Conservation (phyloP, 1,284 basidiomycete species). For the Trichosporon coremiiforme region DNA sequence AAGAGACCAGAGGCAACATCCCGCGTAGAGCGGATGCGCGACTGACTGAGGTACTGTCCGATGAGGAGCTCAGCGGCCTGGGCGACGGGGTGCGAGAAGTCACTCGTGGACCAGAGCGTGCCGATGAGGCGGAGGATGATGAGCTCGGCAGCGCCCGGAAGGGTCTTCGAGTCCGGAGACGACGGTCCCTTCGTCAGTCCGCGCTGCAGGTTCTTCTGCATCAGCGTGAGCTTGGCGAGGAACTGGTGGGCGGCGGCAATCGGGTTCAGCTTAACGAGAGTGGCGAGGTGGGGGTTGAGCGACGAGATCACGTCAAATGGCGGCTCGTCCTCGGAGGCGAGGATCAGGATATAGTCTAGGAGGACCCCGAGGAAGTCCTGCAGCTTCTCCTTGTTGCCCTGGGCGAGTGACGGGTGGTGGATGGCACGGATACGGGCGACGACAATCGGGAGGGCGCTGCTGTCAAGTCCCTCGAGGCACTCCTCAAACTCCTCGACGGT, state of each 20-base stretch:
- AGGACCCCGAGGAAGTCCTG: conserved; percentile 81
- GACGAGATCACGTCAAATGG: conserved; percentile 64
- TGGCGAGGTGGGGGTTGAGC: conserved; percentile 78
- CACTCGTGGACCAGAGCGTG: conserved; percentile 88
- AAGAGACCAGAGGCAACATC: conserved; percentile 88
- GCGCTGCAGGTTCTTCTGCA: conserved; percentile 91
- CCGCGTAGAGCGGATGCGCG: conserved; percentile 70
- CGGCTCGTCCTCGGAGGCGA: conserved; percentile 67
- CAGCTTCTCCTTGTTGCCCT: conserved; percentile 88
- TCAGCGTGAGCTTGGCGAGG: conserved; percentile 77
- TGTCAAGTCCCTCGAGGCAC: conserved; percentile 67
- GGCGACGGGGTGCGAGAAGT: conserved; percentile 85
- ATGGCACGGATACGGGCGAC: conserved; percentile 88
- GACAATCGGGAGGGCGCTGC: conserved; percentile 75
- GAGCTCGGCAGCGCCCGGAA: conserved; percentile 84
- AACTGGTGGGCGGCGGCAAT: conserved; percentile 77
- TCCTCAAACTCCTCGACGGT: conserved; percentile 86
- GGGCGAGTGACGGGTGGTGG: conserved; percentile 85
- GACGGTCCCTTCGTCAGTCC: conserved; percentile 77
- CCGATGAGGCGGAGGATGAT: conserved; percentile 78
- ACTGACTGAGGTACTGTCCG: conserved; percentile 85
- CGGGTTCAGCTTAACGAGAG: conserved; percentile 80
- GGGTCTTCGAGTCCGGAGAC: conserved; percentile 71
- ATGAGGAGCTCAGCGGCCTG: conserved; percentile 85
- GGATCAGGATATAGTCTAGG: conserved; percentile 86